Evolutionary conservation across 106 monocot genomes (phyloP).

Genomic region (Triglochin maritima): DNA sequence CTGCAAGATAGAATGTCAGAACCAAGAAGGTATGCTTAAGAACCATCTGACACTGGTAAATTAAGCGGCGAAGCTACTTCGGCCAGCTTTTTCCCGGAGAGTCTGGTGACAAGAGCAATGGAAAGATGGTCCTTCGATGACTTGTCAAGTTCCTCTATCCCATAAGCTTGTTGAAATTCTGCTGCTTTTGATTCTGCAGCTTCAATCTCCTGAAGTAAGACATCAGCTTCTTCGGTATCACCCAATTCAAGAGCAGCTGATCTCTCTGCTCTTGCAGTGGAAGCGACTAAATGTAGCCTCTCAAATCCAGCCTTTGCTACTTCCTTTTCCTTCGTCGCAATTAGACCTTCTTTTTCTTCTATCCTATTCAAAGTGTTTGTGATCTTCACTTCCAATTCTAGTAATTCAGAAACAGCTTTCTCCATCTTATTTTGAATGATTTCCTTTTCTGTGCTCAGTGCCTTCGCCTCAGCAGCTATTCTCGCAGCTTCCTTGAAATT

Average conservation of each 20-base stretch:
- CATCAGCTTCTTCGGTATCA: conserved; percentile 52
- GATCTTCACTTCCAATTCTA: conserved; percentile 51
- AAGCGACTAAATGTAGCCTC: conserved; percentile 43
- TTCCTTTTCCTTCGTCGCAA: conserved; percentile 62
- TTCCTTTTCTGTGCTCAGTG: conserved; percentile 61
- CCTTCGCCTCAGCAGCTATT: conserved; percentile 73
- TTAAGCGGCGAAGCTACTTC: conserved; percentile 22
- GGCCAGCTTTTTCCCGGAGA: conserved; percentile 20
- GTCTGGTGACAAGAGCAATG: conserved; percentile 32
- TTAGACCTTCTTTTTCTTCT: conserved; percentile 50
- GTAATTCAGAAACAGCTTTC: conserved; percentile 34
- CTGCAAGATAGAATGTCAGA: not conserved
- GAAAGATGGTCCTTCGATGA: conserved; percentile 19
- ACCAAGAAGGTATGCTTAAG: not conserved
- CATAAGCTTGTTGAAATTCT: conserved; percentile 51
- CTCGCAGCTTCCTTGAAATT: conserved; percentile 95
- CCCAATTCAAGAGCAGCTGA: conserved; percentile 54
- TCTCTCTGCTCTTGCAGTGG: conserved; percentile 70
- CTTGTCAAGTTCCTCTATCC: conserved; percentile 22
- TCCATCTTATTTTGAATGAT: conserved; percentile 38
- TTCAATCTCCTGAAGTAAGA: conserved; percentile 55
- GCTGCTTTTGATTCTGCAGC: conserved; percentile 58
- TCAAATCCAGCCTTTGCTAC: conserved; percentile 50
- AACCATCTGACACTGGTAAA: not conserved
- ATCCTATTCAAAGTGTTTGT: conserved; percentile 31